phyloP scores from a whole-genome alignment of 768 basidiomycete species.

The Hirschioporus abietinus region DNA sequence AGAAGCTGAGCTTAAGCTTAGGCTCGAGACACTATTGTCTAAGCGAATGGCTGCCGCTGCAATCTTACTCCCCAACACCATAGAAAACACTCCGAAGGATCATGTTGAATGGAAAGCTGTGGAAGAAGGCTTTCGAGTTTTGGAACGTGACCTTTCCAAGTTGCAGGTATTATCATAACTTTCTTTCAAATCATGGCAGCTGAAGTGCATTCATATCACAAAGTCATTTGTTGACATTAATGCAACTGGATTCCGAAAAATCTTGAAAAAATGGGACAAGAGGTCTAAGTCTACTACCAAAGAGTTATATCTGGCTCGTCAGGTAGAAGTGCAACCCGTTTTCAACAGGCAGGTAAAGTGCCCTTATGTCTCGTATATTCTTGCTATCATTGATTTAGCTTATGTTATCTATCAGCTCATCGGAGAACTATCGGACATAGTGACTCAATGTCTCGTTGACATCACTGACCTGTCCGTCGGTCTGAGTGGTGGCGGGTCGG shows the following conservation, averaged over 20 bases:
- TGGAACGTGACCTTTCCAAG: slow-evolving; percentile 93
- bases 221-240: slow-evolving; percentile 99
- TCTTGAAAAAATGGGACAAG: slow-evolving; percentile 98
- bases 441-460: slow-evolving; percentile 76
- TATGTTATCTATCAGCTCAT: slow-evolving; percentile 59
- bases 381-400: not conserved
- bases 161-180: slow-evolving; percentile 61
- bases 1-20: slow-evolving; percentile 88
- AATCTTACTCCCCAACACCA: slow-evolving; percentile 62
- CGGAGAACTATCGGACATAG: slow-evolving; percentile 89
- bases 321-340: slow-evolving; percentile 98
- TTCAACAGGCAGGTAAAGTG: slow-evolving; percentile 86
- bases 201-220: slow-evolving; percentile 12
- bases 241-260: slow-evolving; percentile 94
- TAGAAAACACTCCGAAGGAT: slow-evolving; percentile 47
- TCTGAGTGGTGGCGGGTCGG: slow-evolving; percentile 72
- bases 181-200: slow-evolving; percentile 11
- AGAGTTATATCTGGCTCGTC: slow-evolving; percentile 91
- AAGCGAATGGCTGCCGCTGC: slow-evolving; percentile 84
- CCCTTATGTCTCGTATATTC: slow-evolving; percentile 2
- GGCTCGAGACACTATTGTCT: slow-evolving; percentile 88
- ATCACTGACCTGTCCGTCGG: slow-evolving; percentile 71
- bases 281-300: slow-evolving; percentile 92
- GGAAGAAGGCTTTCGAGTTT: slow-evolving; percentile 90
- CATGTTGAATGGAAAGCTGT: slow-evolving; percentile 94